Base-by-base conservation (phyloP, 1,139 yeast species). In the Saccharomycopsis phalli region DNA sequence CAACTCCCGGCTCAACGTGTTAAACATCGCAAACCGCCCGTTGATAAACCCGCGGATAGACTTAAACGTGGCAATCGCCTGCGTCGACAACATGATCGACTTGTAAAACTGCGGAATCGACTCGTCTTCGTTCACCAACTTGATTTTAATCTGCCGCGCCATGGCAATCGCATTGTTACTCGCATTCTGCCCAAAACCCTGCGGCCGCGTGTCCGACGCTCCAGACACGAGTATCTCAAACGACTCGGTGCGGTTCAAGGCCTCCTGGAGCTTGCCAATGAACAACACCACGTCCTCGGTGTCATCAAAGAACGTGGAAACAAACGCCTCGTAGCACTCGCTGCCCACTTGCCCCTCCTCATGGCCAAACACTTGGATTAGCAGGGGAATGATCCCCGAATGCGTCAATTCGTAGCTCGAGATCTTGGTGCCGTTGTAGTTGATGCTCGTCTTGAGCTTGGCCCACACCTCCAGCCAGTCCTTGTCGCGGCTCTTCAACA, bases 51-150 rank as follows among this genome's bases (percentile, higher is more conserved):
- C 71, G 39, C 75, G 79, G 31, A 88, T 68, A 1, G 88, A 74
- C 45, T 71, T 73, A 54, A 86, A 80, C 0, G 95, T 81, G 0
- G 95, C 94, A 51, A 87, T 79, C 0, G 94, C 94, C 56, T 87
- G 95, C n/a, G 83, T 82, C 14, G 88, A 71, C 16, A 87, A 61
- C 26, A 75, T 60, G 53, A 79, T 54, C 28, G 64, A 63, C 29
- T 63, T 63, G 49, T 65, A 52, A 5, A 53, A 55, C 1, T 58
- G 52, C 1, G 69, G 65, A 1, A 61, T 44, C 19, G 53, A 53
- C 4, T 18, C 22, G 26, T 25, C 35, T n/a, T 17, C 25, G n/a
- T 6, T 29, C 2, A 55, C 52, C 16, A 87, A 63, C 47, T 68
- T 72, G 10, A 87, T 52, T 47, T 75, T 75, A 32, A 87, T 63